Percentiles rank a stretch among this genome's conserved stretches.
Evolutionary conservation across 768 basidiomycete genomes (phyloP).

Genomic region (Leccinum incarnatum): DNA sequence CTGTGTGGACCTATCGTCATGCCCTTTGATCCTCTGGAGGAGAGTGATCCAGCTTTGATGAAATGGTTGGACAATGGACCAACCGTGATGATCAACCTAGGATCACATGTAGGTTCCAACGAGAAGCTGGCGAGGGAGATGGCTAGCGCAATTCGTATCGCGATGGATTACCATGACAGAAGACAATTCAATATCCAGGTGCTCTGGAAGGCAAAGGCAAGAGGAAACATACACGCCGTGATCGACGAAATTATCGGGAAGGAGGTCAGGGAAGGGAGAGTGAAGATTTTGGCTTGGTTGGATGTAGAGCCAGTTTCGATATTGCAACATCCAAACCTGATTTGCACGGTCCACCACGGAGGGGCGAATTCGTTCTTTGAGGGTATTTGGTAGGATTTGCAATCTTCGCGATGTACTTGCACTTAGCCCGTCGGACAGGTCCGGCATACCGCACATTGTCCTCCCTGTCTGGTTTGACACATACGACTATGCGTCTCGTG

Average conservation of each 20-base stretch:
- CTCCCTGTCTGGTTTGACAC: conserved; percentile 17
- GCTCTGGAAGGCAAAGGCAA: conserved; percentile 30
- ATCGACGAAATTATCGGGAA: neutral
- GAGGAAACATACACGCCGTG: neutral
- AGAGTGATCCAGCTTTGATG: too few species aligned
- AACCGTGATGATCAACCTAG: neutral
- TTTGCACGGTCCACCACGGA: conserved; percentile 5
- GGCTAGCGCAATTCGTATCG: conserved; percentile 4
- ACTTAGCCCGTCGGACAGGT: conserved; percentile 1
- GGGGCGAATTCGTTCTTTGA: conserved; percentile 8
- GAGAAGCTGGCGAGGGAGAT: neutral
- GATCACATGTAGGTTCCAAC: conserved; percentile 1
- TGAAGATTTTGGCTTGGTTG: conserved; percentile 13
- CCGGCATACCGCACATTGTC: conserved; percentile 8
- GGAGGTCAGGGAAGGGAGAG: conserved; percentile 6
- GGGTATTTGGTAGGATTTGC: neutral
- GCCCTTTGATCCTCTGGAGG: too few species aligned
- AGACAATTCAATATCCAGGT: conserved; percentile 2
- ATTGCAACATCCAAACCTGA: conserved; percentile 3
- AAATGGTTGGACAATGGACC: too few species aligned
- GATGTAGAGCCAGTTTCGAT: conserved; percentile 12
- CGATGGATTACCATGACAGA: conserved; percentile 4
- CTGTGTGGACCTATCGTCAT: conserved; percentile 8
- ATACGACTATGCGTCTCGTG: conserved; percentile 4
- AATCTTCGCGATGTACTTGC: neutral